Evolutionary conservation across 805 yeast genomes (phyloP), one percentile per base, ranked within the genome.

Genomic region (Cyberlindnera xylosilytica): DNA sequence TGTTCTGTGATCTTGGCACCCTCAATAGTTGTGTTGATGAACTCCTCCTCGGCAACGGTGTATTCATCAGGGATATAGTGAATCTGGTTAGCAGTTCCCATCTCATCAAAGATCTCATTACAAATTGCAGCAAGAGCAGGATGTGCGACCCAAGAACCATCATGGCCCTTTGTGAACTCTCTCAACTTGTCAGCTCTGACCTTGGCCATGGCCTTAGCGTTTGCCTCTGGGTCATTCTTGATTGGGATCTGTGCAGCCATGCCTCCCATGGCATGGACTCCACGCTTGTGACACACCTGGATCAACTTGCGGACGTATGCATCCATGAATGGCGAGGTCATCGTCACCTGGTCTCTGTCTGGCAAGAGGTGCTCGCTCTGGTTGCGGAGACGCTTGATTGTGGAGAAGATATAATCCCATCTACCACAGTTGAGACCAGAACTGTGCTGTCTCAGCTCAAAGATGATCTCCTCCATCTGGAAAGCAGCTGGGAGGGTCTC

Each of bases 231-330:
- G 57, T 85, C 89, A 50, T 77, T 72, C 63, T 84, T 84, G 66
- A 84, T 84, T 50, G 93, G 91, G 54, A 85, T 83, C 52, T 83
- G 86, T 4, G 91, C 91, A 51, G 93, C 91, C 95, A 85, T 85
- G 54, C 95, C 95, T 54, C 95, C 93, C 80, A 85, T 82, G 16
- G 91, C 91, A 59, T 84, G 90, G 33, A 84, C 91, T 49, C 82
- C 84, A 67, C 91, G 75, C 56, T 77, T 72, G 62, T 85, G 95
- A 64, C 88, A 81, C 34, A 79, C 77, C 62, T 81, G 74, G 52
- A 85, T 87, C 62, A 85, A 70, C 56, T 81, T 74, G 54, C 79
- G 78, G 41, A 84, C 91, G 58, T 85, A 85, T 15, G 85, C 77
- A 20, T 83, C 71, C 93, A 85, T 84, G 65, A 85, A 85, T 46